Evolutionary conservation across 345 rosid species (phyloP).

Genomic region (Brassica nigra): DNA sequence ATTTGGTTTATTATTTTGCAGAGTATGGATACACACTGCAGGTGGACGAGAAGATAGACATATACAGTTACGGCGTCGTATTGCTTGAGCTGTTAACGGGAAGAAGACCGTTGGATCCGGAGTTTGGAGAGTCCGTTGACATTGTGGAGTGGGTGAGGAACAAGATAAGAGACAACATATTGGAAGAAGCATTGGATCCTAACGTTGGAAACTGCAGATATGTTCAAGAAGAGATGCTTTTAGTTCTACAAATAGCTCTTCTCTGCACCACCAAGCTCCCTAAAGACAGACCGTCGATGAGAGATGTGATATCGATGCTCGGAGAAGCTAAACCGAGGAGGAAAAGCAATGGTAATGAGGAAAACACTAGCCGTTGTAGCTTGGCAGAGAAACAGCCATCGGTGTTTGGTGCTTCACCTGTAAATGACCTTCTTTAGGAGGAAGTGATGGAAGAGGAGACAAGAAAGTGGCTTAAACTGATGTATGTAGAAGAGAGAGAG

Average conservation of each 20-base stretch:
- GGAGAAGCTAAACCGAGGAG: conserved; percentile 91
- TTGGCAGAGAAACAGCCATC: conserved; percentile 48
- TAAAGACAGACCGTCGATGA: conserved; percentile 89
- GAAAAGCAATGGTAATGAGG: conserved; percentile 64
- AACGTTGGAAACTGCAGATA: conserved; percentile 74
- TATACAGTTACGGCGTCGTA: conserved; percentile 86
- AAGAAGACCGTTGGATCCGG: conserved; percentile 63
- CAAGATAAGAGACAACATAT: conserved; percentile 61
- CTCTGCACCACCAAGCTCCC: conserved; percentile 87
- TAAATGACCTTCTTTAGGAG: conserved; percentile 70
- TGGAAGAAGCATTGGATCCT: conserved; percentile 72
- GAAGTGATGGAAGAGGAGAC: not conserved
- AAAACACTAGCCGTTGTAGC: conserved; percentile 34
- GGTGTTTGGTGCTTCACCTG: conserved; percentile 69
- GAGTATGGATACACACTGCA: conserved; percentile 90
- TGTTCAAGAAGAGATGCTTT: conserved; percentile 93
- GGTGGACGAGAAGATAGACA: conserved; percentile 93
- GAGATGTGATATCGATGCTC: conserved; percentile 87
- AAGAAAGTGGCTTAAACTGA: not conserved
- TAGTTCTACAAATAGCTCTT: conserved; percentile 82
- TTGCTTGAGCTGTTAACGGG: conserved; percentile 83
- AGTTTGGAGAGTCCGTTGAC: conserved; percentile 68
- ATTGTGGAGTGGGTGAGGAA: conserved; percentile 77
- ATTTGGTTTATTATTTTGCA: conserved; percentile 24
- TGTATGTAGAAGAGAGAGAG: conserved; percentile 47